A percentile compares a stretch with the other conserved stretches of the same genome.
These are phyloP conservation scores for Forsythia suspensa DNA, from an alignment of 257 asterid genomes.

Conservation along the genomic window DNA sequence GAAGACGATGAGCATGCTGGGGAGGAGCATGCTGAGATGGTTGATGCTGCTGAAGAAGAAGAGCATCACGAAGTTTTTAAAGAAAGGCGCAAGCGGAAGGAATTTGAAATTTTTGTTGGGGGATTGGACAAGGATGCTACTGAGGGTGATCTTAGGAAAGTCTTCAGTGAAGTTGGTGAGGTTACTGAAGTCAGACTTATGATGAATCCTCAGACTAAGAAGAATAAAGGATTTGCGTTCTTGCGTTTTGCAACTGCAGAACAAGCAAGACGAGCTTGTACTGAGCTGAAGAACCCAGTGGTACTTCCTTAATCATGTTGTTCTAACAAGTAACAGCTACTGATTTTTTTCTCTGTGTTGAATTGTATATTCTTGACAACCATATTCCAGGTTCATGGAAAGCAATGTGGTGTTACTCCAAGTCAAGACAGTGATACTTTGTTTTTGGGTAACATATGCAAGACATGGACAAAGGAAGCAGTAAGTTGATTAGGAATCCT, in stretches of 20 bases:
- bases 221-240: conserved; percentile 97
- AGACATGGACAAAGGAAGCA: conserved; percentile 89
- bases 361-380: conserved; percentile 43
- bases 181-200: conserved; percentile 91
- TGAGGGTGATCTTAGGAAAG: conserved; percentile 86
- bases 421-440: conserved; percentile 98
- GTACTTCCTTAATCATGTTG: conserved; percentile 53
- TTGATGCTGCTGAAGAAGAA: conserved; percentile 77
- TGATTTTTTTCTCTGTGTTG: conserved; percentile 28
- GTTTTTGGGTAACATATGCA: conserved; percentile 93
- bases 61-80: conserved; percentile 80
- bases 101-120: conserved; percentile 93
- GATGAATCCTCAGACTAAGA: conserved; percentile 97
- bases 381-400: conserved; percentile 88
- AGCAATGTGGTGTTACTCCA: conserved; percentile 96
- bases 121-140: conserved; percentile 99
- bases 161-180: conserved; percentile 87
- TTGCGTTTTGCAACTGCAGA: conserved; percentile 92
- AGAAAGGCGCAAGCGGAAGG: conserved; percentile 95
- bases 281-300: conserved; percentile 82
- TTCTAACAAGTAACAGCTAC: conserved; percentile 24
- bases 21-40: conserved; percentile 59
- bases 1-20: conserved; percentile 56
- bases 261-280: conserved; percentile 92
- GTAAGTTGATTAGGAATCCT: conserved; percentile 60